These are phyloP conservation scores for Penicillium paxilli DNA, from an alignment of 495 filamentous ascomycete genomes.

Conservation along the genomic window DNA sequence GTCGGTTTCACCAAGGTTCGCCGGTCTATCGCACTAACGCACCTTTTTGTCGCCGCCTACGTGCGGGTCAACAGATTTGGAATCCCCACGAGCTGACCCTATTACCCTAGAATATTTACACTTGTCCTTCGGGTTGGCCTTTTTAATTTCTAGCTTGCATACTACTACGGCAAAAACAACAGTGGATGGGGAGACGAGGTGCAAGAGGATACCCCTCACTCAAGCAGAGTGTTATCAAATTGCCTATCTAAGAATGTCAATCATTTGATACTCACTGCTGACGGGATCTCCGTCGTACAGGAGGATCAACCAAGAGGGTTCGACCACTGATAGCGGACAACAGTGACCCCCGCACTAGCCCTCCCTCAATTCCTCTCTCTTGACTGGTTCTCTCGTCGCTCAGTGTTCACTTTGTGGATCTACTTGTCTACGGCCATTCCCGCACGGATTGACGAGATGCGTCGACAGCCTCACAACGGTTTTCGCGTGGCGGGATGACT, in stretches of 20 bases:
- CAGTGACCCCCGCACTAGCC: background rate
- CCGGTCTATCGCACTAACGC: background rate
- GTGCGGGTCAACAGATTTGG: too few species aligned
- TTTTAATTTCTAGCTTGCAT: too few species aligned
- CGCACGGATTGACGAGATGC: constrained; percentile 11
- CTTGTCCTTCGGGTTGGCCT: too few species aligned
- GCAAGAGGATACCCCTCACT: too few species aligned
- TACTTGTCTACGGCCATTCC: constrained; percentile 11
- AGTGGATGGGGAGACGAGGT: too few species aligned
- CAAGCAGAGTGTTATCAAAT: too few species aligned
- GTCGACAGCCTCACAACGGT: constrained; percentile 10
- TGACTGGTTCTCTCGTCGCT: background rate
- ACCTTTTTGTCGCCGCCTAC: background rate
- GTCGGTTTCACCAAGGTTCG: background rate
- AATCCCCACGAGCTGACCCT: too few species aligned
- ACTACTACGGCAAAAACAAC: too few species aligned
- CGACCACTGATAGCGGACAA: background rate
- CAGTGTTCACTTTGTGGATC: constrained; percentile 5
- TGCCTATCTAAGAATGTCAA: too few species aligned
- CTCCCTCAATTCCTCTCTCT: background rate
- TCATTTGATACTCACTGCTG: too few species aligned
- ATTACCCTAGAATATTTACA: too few species aligned
- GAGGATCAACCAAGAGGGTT: background rate
- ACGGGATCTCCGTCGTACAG: background rate
- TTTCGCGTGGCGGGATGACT: background rate